phyloP scores from a whole-genome alignment of 768 basidiomycete genomes.

The Russula compacta region DNA sequence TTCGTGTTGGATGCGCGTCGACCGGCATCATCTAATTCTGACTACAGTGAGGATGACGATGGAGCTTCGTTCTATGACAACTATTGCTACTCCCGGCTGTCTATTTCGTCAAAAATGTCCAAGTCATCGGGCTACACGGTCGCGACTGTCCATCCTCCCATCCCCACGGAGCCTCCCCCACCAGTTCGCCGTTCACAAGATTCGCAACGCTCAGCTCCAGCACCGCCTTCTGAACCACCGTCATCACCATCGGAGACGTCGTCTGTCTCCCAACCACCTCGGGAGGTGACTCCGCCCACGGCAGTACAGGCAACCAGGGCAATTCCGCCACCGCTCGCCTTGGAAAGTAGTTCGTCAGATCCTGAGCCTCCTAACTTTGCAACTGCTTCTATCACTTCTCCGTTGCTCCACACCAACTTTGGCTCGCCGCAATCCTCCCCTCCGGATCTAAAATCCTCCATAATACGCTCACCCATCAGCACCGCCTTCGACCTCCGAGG shows the following conservation, averaged over 20 bases:
- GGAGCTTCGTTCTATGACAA: constrained; percentile 68
- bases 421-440: constrained; percentile 31
- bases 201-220: neutral
- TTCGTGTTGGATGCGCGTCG: neutral
- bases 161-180: constrained; percentile 23
- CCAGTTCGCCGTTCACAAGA: constrained; percentile 9
- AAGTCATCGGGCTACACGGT: constrained; percentile 29
- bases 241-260: neutral
- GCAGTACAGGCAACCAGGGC: neutral
- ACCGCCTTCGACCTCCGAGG: constrained; percentile 14
- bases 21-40: constrained; percentile 12
- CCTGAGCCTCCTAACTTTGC: constrained; percentile 27
- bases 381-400: constrained; percentile 21
- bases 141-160: constrained; percentile 24
- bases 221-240: neutral
- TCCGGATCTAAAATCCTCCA: constrained; percentile 1
- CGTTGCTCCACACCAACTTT: constrained; percentile 34
- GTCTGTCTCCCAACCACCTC: neutral
- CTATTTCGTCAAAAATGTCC: constrained; percentile 37
- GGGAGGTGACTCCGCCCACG: neutral
- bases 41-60: constrained; percentile 47
- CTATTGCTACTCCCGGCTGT: constrained; percentile 63
- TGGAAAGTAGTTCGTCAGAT: neutral
- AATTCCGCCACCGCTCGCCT: neutral
- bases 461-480: constrained; percentile 13